Percentiles rank a stretch among this genome's conserved stretches.
Evolutionary conservation across 2,329 filamentous ascomycete species (phyloP).

Genomic region (Nothophaeocryptopus gaeumannii): DNA sequence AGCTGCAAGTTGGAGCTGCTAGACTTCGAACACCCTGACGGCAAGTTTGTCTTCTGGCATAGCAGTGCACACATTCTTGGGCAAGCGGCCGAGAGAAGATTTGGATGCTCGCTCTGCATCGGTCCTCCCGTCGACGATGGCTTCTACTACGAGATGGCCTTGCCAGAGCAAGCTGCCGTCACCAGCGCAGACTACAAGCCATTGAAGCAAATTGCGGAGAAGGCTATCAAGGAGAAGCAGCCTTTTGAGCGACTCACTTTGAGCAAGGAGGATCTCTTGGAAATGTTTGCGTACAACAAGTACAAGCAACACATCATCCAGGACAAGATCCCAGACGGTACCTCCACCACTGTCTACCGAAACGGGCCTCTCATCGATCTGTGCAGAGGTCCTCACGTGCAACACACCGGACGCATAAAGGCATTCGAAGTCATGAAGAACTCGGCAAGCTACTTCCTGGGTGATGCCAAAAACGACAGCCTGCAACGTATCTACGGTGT

Average conservation of each 20-base stretch:
- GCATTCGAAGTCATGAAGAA: slow-evolving; percentile 91
- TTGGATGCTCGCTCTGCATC: slow-evolving; percentile 88
- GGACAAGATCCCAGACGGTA: slow-evolving; percentile 83
- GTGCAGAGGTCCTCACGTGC: slow-evolving; percentile 91
- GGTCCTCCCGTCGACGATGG: slow-evolving; percentile 88
- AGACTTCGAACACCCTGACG: slow-evolving; percentile 72
- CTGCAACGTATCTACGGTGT: slow-evolving; percentile 96
- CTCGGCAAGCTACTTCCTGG: slow-evolving; percentile 85
- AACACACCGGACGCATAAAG: slow-evolving; percentile 90
- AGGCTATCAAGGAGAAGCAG: slow-evolving; percentile 95
- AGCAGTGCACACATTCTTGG: slow-evolving; percentile 94
- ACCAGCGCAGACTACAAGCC: slow-evolving; percentile 77
- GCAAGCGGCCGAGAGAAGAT: slow-evolving; percentile 86
- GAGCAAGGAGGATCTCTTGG: slow-evolving; percentile 84
- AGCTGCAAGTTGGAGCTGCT: slow-evolving; percentile 82
- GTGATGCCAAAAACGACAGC: slow-evolving; percentile 89
- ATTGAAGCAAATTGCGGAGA: slow-evolving; percentile 74
- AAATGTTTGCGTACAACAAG: slow-evolving; percentile 97
- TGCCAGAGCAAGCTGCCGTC: slow-evolving; percentile 68
- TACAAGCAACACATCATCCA: slow-evolving; percentile 98
- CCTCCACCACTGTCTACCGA: slow-evolving; percentile 88
- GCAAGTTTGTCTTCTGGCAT: slow-evolving; percentile 97
- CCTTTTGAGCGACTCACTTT: slow-evolving; percentile 85
- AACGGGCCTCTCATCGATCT: slow-evolving; percentile 93
- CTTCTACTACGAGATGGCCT: slow-evolving; percentile 97